Conservation (phyloP, 2,329 filamentous ascomycete genomes). For the Claviceps sp. region DNA sequence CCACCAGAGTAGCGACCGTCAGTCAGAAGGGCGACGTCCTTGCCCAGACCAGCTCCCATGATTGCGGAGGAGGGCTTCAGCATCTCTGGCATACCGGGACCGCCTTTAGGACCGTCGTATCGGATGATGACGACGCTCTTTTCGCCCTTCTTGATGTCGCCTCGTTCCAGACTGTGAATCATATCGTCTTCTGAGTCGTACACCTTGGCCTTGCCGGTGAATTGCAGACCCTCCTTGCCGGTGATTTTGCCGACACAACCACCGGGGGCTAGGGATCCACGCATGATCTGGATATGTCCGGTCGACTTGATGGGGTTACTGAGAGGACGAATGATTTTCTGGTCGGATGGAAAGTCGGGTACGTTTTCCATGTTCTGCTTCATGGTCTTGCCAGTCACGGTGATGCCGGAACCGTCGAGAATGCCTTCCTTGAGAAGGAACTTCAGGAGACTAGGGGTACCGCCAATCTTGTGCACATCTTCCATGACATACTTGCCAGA, state of each 20-base stretch:
- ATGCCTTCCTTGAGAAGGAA: constrained; percentile 72
- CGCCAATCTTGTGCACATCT: constrained; percentile 72
- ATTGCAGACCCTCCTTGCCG: constrained; percentile 77
- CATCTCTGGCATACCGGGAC: constrained; percentile 91
- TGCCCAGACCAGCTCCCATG: constrained; percentile 75
- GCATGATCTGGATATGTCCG: constrained; percentile 79
- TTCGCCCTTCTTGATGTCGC: constrained; percentile 69
- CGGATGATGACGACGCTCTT: constrained; percentile 85
- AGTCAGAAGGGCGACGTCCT: constrained; percentile 61
- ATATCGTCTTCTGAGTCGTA: constrained; percentile 77
- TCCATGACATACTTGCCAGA: constrained; percentile 82
- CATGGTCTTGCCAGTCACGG: constrained; percentile 80
- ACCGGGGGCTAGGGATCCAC: constrained; percentile 71
- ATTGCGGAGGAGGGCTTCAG: constrained; percentile 84
- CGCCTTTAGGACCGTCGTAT: constrained; percentile 87
- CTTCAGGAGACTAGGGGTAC: constrained; percentile 77
- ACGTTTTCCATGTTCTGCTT: constrained; percentile 71
- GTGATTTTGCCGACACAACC: constrained; percentile 91
- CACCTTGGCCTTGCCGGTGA: constrained; percentile 67
- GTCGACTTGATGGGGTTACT: constrained; percentile 75
- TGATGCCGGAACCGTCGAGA: constrained; percentile 66
- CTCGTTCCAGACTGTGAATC: constrained; percentile 61
- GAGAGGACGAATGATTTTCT: constrained; percentile 70
- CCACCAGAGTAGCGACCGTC: constrained; percentile 70
- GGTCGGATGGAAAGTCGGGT: constrained; percentile 60